Percentiles rank a stretch among this genome's conserved stretches.
phyloP scores from a whole-genome alignment of 176 grass and related monocot genomes.

The Zizania latifolia region DNA sequence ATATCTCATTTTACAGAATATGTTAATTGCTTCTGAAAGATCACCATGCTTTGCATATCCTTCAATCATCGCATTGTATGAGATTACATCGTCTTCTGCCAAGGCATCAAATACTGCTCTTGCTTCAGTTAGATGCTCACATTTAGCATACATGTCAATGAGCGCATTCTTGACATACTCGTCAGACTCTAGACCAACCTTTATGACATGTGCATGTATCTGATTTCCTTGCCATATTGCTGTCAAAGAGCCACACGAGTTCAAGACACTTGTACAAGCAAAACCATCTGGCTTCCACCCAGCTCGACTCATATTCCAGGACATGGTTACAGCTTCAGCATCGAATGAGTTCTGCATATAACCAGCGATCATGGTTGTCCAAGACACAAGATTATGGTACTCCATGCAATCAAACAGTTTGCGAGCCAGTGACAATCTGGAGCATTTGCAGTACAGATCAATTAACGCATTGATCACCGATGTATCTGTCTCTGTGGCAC shows the following conservation, averaged over 20 bases:
- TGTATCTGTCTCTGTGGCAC: slow-evolving; percentile 34
- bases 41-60: slow-evolving; percentile 56
- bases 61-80: slow-evolving; percentile 87
- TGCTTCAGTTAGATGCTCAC: slow-evolving; percentile 43
- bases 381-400: slow-evolving; percentile 58
- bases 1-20: slow-evolving; percentile 66
- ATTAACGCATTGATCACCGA: slow-evolving; percentile 49
- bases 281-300: slow-evolving; percentile 66
- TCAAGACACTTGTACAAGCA: slow-evolving; percentile 61
- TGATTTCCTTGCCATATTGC: slow-evolving; percentile 57
- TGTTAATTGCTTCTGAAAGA: slow-evolving; percentile 34
- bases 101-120: slow-evolving; percentile 57
- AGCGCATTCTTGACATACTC: slow-evolving; percentile 78
- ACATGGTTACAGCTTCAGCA: slow-evolving; percentile 52
- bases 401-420: slow-evolving; percentile 54
- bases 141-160: slow-evolving; percentile 78
- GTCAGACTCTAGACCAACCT: slow-evolving; percentile 48
- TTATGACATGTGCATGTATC: slow-evolving; percentile 63
- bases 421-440: slow-evolving; percentile 41
- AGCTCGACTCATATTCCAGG: slow-evolving; percentile 43
- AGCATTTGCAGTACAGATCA: slow-evolving; percentile 73
- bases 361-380: slow-evolving; percentile 78
- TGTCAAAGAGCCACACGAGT: slow-evolving; percentile 49
- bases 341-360: slow-evolving; percentile 68
- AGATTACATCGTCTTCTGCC: slow-evolving; percentile 41